phyloP scores from a whole-genome alignment of 1,139 yeast genomes.

The Geotrichum phurueaensis region DNA sequence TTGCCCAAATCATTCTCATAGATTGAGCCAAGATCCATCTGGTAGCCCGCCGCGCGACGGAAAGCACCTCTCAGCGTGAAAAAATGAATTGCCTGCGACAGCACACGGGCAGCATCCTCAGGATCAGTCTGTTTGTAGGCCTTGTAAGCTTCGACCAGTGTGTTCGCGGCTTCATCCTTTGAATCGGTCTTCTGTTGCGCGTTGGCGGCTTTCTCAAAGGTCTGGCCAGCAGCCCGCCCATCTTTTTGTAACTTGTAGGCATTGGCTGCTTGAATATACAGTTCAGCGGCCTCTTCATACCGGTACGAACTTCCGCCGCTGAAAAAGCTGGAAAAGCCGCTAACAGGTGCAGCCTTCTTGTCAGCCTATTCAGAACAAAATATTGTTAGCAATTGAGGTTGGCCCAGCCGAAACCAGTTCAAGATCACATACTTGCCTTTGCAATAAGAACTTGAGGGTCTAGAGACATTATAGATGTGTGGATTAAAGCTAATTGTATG shows the following conservation, averaged over 20 bases:
- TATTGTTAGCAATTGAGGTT: not conserved
- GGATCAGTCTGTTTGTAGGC: slow-evolving; percentile 72
- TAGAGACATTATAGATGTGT: slow-evolving; percentile 19
- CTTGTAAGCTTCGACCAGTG: slow-evolving; percentile 86
- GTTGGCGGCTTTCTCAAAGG: slow-evolving; percentile 80
- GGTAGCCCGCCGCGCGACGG: slow-evolving; percentile 91
- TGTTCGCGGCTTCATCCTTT: slow-evolving; percentile 88
- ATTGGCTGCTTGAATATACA: slow-evolving; percentile 87
- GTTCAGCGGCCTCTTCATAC: slow-evolving; percentile 86
- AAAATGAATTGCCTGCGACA: slow-evolving; percentile 70
- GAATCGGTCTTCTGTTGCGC: slow-evolving; percentile 69
- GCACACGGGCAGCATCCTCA: slow-evolving; percentile 67
- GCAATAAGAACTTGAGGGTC: slow-evolving; percentile 31
- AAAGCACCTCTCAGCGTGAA: slow-evolving; percentile 90
- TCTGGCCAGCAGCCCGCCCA: slow-evolving; percentile 58
- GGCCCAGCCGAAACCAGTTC: not conserved
- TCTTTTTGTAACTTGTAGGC: slow-evolving; percentile 72
- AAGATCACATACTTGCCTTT: slow-evolving; percentile 10
- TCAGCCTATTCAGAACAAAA: slow-evolving; percentile 52
- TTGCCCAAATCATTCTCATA: slow-evolving; percentile 73
- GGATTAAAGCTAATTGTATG: not conserved
- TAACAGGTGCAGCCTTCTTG: slow-evolving; percentile 60
- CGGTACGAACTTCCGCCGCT: slow-evolving; percentile 57
- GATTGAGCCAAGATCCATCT: slow-evolving; percentile 81
- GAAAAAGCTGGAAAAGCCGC: slow-evolving; percentile 63